Evolutionary conservation across 148 eudicot species (phyloP).

Genomic region (Camellia japonica): DNA sequence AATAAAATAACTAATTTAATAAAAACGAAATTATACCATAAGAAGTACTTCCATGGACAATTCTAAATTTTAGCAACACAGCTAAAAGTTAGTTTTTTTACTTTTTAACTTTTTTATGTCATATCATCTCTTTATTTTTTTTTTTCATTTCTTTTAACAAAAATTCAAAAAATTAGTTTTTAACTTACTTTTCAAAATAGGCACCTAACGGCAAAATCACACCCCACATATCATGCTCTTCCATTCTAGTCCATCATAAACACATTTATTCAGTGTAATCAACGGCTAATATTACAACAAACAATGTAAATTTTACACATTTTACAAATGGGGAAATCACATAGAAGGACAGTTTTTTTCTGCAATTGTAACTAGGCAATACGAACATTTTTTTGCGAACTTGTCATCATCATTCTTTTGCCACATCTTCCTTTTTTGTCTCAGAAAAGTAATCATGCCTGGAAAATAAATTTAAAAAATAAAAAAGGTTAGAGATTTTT

Average conservation of each 20-base stretch:
- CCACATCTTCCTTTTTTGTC: slow-evolving; percentile 41
- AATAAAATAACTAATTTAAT: too few relatives aligned
- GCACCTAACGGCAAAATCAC: too few relatives aligned
- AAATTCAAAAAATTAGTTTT: too few relatives aligned
- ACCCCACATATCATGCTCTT: too few relatives aligned
- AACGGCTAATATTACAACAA: neutral
- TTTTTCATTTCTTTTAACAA: too few relatives aligned
- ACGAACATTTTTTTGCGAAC: neutral
- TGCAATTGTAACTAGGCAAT: neutral
- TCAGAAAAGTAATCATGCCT: slow-evolving; percentile 69
- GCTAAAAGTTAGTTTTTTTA: too few relatives aligned
- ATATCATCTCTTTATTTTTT: too few relatives aligned
- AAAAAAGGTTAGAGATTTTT: neutral
- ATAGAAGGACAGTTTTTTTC: neutral
- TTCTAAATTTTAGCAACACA: too few relatives aligned
- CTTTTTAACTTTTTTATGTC: too few relatives aligned
- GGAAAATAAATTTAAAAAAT: neutral
- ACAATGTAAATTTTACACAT: neutral
- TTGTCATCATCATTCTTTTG: slow-evolving; percentile 49
- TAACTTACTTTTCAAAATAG: too few relatives aligned
- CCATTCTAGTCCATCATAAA: neutral
- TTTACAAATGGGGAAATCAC: neutral
- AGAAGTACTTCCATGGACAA: too few relatives aligned
- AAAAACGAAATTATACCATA: too few relatives aligned
- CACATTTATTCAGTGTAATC: neutral